Base-by-base conservation (phyloP, 1,284 basidiomycete species). In the Apiotrichum gracile region DNA sequence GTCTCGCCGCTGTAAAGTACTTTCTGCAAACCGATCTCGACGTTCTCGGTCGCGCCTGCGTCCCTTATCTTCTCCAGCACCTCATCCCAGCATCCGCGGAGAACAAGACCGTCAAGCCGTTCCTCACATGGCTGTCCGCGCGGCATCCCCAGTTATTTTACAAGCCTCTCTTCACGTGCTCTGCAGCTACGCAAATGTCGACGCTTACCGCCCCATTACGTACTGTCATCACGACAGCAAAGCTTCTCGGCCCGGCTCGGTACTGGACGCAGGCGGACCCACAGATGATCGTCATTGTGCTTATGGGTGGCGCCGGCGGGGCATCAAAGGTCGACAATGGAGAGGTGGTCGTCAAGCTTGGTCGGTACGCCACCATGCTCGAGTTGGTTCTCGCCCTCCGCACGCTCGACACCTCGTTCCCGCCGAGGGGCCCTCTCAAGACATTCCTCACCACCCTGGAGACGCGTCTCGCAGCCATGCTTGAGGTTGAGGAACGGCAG, bases 201-300 rank as follows among this genome's bases (percentile, higher is more conserved):
- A 79, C 80, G 0, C 77, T 87, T 3, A 72, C 80, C 5, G 80
- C 79, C 37, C 81, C 86, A 54, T 78, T 88, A 0, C 79, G 80
- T 43, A 74, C 80, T 1, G 69, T 88, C 27, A 72, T 75, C 14
- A 75, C 79, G 1, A 58, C 86, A 29, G 75, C 81, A 4, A 77
- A 75, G 14, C 80, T 82, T 60, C 69, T 87, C 25, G 64, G 67
- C 13, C 78, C 81, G 0, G 80, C 81, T 51, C 19, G 24, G 4
- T 83, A 84, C 63, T 88, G 85, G 86, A 80, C 78, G 1, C 42
- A 56, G 3, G 78, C 82, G 21, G 84, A 88, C 69, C 78, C 84
- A 2, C 85, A 88, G 63, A 89, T 90, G 87, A 76, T 88, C 54
- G 77, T 82, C 4, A 80, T 88, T 5, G 85, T 85, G 5, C 69